Percentiles rank a stretch among this genome's conserved stretches.
phyloP scores from a whole-genome alignment of 169 alveolate species.

The Nephromyces sp. region DNA sequence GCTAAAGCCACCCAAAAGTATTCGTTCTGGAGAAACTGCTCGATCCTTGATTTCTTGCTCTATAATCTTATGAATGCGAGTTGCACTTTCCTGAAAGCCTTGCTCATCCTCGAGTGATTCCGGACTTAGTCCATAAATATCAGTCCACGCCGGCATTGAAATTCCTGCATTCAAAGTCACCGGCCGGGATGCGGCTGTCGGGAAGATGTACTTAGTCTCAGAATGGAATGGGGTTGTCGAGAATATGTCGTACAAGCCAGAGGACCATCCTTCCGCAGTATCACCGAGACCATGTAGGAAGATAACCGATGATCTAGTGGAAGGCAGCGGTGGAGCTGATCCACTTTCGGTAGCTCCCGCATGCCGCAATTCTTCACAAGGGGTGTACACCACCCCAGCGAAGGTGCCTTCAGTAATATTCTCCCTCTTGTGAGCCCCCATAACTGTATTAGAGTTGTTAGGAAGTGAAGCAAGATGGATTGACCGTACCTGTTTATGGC shows the following conservation, averaged over 20 bases:
- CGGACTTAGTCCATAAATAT: constrained; percentile 10
- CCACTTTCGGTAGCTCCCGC: too few relatives aligned
- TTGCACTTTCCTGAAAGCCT: constrained; percentile 22
- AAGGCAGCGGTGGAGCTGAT: too few relatives aligned
- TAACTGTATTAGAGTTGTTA: too few relatives aligned
- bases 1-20: constrained; percentile 34
- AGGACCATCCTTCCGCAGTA: constrained; percentile 32
- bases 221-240: not conserved
- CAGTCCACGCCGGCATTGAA: constrained; percentile 31
- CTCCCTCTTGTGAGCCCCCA: too few relatives aligned
- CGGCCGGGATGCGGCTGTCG: constrained; percentile 31
- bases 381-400: too few relatives aligned
- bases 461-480: too few relatives aligned
- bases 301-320: constrained; percentile 1
- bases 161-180: constrained; percentile 26
- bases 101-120: constrained; percentile 13
- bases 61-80: constrained; percentile 19
- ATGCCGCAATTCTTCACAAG: too few relatives aligned
- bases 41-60: constrained; percentile 1
- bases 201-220: constrained; percentile 14
- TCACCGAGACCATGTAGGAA: constrained; percentile 36
- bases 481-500: too few relatives aligned
- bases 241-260: not conserved
- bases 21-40: constrained; percentile 16
- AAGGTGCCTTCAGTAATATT: too few relatives aligned